These are phyloP conservation scores for Aspergillus cavernicola DNA, from an alignment of 495 filamentous ascomycete species.

Conservation along the genomic window DNA sequence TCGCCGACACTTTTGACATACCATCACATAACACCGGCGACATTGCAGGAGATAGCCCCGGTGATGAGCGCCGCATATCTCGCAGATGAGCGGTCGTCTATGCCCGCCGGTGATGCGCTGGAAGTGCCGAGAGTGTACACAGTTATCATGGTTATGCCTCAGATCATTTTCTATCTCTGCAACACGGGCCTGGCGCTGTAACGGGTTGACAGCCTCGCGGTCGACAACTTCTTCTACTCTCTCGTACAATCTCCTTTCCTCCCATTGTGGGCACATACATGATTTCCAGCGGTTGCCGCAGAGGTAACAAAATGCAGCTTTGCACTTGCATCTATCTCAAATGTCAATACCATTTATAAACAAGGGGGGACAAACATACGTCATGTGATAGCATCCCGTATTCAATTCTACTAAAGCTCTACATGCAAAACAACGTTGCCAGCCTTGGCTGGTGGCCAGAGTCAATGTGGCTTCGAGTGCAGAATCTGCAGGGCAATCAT, in stretches of 20 bases:
- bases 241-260: background rate
- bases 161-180: background rate
- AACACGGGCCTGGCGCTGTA: background rate
- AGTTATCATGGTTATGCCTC: background rate
- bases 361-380: slow-evolving; percentile 41
- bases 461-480: slow-evolving; percentile 44
- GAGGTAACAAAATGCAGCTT: slow-evolving; percentile 3
- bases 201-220: background rate
- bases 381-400: slow-evolving; percentile 60
- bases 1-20: background rate
- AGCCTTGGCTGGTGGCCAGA: slow-evolving; percentile 53
- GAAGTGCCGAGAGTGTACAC: background rate
- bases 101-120: background rate
- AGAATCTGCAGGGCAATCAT: slow-evolving; percentile 51
- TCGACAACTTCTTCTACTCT: background rate
- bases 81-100: background rate
- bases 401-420: slow-evolving; percentile 54
- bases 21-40: background rate
- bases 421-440: slow-evolving; percentile 60
- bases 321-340: slow-evolving; percentile 4
- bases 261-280: background rate
- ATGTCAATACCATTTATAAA: background rate
- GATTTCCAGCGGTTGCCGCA: slow-evolving; percentile 1
- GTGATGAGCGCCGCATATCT: background rate
- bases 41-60: background rate